Evolutionary conservation across 192 early-diverging fungal species (phyloP).

Genomic region (Powellomyces hirtus): DNA sequence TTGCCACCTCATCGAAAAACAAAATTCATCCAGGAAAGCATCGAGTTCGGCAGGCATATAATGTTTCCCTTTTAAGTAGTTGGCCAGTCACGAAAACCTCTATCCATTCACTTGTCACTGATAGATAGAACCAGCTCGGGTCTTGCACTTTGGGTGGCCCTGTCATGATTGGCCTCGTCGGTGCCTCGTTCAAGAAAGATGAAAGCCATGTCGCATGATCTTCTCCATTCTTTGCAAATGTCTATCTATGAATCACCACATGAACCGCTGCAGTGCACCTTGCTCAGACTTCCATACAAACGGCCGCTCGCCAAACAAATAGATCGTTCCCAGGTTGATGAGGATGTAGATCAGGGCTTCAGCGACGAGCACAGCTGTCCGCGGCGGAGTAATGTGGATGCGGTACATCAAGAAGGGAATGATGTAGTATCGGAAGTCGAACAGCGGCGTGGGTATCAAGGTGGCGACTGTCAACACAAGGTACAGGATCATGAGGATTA

Average conservation of each 20-base stretch:
- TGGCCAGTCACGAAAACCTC: neutral
- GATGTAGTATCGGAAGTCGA: constrained; percentile 96
- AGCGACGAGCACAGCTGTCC: constrained; percentile 1
- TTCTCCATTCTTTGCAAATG: too few species aligned
- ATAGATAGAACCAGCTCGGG: too few species aligned
- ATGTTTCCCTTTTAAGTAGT: too few species aligned
- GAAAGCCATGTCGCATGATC: too few species aligned
- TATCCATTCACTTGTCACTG: neutral
- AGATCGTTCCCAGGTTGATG: constrained; percentile 69
- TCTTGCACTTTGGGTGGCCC: too few species aligned
- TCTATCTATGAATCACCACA: too few species aligned
- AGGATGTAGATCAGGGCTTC: constrained; percentile 50
- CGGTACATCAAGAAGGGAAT: constrained; percentile 77
- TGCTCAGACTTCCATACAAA: constrained; percentile 77
- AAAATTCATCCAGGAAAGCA: too few species aligned
- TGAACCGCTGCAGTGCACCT: constrained; percentile 75
- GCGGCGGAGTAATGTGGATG: constrained; percentile 54
- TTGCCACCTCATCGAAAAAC: too few species aligned
- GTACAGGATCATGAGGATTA: constrained; percentile 59
- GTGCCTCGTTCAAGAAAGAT: too few species aligned
- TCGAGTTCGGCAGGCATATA: too few species aligned
- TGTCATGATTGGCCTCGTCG: too few species aligned
- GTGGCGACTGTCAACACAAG: constrained; percentile 52
- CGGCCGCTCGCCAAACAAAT: constrained; percentile 70
- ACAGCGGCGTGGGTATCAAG: constrained; percentile 85